These are phyloP conservation scores for Phaseolus coccineus DNA, from an alignment of 331 rosid species.

Conservation along the genomic window DNA sequence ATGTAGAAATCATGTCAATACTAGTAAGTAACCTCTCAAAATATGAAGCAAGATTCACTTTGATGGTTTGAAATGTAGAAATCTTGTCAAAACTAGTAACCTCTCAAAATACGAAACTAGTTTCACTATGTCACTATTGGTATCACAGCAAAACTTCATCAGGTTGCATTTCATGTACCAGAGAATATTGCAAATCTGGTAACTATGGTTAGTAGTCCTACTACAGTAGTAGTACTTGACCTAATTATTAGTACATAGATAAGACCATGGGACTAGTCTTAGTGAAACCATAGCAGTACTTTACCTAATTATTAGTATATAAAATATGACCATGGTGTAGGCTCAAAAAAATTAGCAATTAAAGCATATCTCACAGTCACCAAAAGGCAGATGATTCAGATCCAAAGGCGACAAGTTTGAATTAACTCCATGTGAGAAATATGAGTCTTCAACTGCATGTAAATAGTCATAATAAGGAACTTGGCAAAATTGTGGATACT, in stretches of 20 bases:
- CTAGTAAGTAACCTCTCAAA: too few relatives aligned
- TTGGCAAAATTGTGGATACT: constrained; percentile 5
- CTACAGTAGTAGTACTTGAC: not conserved
- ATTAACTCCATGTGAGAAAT: constrained; percentile 55
- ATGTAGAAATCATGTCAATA: too few relatives aligned
- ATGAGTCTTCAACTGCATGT: constrained; percentile 64
- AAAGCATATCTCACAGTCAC: constrained; percentile 63
- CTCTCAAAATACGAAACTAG: not conserved
- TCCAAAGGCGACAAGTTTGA: constrained; percentile 53
- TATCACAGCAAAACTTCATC: not conserved
- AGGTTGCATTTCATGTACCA: not conserved
- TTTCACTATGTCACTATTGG: not conserved
- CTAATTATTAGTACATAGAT: not conserved
- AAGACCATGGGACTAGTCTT: not conserved
- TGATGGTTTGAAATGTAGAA: not conserved
- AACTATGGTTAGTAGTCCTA: not conserved
- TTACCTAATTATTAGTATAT: not conserved
- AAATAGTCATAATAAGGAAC: constrained; percentile 36
- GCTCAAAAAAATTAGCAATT: constrained; percentile 34
- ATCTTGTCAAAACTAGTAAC: not conserved
- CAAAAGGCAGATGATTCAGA: constrained; percentile 47
- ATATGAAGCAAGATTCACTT: not conserved
- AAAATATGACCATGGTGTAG: not conserved
- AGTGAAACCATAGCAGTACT: not conserved
- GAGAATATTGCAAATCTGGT: not conserved